Conservation (phyloP, 768 basidiomycete genomes). For the Mycena vitilis region DNA sequence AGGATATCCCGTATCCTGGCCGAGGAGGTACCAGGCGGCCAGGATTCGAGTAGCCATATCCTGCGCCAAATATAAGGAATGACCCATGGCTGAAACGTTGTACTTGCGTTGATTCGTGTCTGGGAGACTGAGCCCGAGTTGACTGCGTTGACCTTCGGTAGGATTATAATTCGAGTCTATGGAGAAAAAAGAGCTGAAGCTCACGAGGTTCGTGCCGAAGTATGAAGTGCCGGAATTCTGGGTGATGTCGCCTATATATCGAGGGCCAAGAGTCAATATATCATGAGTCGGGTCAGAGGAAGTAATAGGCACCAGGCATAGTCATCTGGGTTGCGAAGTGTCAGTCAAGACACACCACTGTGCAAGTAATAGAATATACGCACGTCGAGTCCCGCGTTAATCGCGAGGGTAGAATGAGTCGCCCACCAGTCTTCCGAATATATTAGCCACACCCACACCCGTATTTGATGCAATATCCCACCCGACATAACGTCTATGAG, state of each 20-base stretch:
- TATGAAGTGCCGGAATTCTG: slow-evolving; percentile 59
- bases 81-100: too few relatives aligned
- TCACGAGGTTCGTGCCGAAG: slow-evolving; percentile 68
- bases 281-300: not conserved
- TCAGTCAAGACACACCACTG: slow-evolving; percentile 1
- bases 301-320: slow-evolving; percentile 65
- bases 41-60: slow-evolving; percentile 81
- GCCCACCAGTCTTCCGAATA: slow-evolving; percentile 67
- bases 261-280: not conserved
- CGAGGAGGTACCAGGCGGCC: slow-evolving; percentile 69
- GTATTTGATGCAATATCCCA: slow-evolving; percentile 34
- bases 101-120: slow-evolving; percentile 66
- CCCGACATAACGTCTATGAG: slow-evolving; percentile 59
- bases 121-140: slow-evolving; percentile 68
- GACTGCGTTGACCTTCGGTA: slow-evolving; percentile 52
- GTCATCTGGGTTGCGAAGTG: slow-evolving; percentile 62
- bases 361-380: slow-evolving; percentile 31
- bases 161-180: not conserved
- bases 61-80: too few relatives aligned
- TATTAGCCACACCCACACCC: not conserved
- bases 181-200: slow-evolving; percentile 34
- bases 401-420: slow-evolving; percentile 67
- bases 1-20: slow-evolving; percentile 69
- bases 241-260: slow-evolving; percentile 54
- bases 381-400: slow-evolving; percentile 73